Base-by-base conservation (phyloP, 805 yeast species). In the Spathaspora hagerdaliae region DNA sequence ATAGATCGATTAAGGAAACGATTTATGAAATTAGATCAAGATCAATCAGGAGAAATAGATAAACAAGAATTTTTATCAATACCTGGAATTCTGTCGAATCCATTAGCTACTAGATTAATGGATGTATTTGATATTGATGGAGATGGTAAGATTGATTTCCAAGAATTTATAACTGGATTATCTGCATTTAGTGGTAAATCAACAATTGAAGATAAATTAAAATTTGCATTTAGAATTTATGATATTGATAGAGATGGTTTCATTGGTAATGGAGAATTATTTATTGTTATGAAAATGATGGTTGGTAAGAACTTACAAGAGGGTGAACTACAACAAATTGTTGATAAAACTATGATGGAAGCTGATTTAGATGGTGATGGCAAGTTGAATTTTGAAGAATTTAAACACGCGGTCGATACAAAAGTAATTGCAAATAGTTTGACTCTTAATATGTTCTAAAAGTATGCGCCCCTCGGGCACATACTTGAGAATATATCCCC, bases 231-330 rank as follows among this genome's bases (percentile, higher is more conserved):
- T 68, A 87, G 83, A 58, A 89, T 94, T 14, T 94, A 94, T 60
- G 99, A 94, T 61, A 89, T 94, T 51, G 99, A 94, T 65, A 77
- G 89, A 45, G 99, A 94, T 61, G 99, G 99, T 0, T 90, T 60
- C 61, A 88, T 94, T 33, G 91, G 97, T 2, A 92, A 92, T 60
- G 99, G 99, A 24, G 99, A 94, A 66, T 65, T 94, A 46, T 94
- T 85, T 58, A 75, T 92, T 36, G 98, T 94, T 36, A 73, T 94
- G 69, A 87, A 94, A 65, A 87, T 88, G 80, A 94, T 94, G 99
- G 99, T 95, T 27, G 99, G 98, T 1, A 84, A 82, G 54, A 90
- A 94, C 58, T 68, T 95, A 46, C 85, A 82, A 50, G 96, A 87
- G 48, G 81, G 80, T 27, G 96, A 94, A 58, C 74, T 94, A 45